Evolutionary conservation across 179 eudicot species (phyloP).

Genomic region (Heliamphora ciliata): DNA sequence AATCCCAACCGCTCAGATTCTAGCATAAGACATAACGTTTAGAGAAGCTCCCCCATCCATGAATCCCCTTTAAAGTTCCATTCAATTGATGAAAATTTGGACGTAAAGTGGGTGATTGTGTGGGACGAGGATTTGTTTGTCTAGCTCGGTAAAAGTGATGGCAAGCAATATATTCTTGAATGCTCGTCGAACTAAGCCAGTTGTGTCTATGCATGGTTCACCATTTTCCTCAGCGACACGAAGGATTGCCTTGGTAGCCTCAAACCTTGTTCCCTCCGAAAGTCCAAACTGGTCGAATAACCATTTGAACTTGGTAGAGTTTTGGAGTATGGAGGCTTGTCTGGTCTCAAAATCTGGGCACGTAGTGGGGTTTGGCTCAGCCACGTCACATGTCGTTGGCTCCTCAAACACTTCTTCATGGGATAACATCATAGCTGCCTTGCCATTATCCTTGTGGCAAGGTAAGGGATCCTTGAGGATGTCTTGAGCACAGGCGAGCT

Average conservation of each 20-base stretch:
- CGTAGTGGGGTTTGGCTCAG: neutral
- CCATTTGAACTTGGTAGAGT: neutral
- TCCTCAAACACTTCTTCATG: neutral
- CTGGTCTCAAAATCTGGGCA: too few relatives aligned
- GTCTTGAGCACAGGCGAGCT: neutral
- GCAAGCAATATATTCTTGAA: neutral
- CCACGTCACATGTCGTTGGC: neutral
- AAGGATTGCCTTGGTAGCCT: neutral
- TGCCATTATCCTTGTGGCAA: neutral
- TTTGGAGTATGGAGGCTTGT: neutral
- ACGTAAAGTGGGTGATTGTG: neutral
- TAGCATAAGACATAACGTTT: neutral
- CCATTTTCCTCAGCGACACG: neutral
- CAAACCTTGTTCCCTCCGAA: neutral
- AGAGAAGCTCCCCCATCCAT: neutral
- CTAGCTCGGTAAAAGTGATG: neutral
- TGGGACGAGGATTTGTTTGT: neutral
- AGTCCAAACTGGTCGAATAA: neutral
- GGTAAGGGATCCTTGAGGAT: neutral
- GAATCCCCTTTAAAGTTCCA: neutral
- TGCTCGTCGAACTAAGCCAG: neutral
- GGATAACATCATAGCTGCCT: neutral
- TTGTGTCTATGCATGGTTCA: neutral
- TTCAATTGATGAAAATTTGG: neutral
- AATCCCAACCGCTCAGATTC: neutral